Conservation (phyloP, 768 basidiomycete genomes). For the Boletus vermiculosoides region DNA sequence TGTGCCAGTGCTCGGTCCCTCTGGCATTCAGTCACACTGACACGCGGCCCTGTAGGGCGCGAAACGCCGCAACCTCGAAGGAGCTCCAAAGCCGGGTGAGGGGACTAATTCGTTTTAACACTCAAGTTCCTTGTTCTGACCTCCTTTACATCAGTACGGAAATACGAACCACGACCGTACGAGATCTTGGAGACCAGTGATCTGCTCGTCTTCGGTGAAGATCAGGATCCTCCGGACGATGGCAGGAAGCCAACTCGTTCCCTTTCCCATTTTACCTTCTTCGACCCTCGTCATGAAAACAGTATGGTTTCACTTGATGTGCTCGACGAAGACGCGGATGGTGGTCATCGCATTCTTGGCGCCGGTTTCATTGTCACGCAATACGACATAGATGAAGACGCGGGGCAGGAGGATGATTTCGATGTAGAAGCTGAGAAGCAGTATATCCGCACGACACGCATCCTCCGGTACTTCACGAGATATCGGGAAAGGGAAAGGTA, state of each 20-base stretch:
- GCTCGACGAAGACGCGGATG: conserved; percentile 46
- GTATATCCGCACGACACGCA: conserved; percentile 46
- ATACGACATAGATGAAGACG: conserved; percentile 58
- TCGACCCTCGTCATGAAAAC: conserved; percentile 48
- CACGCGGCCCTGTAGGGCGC: conserved; percentile 5
- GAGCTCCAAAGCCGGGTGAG: conserved; percentile 16
- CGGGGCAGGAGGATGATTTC: conserved; percentile 54
- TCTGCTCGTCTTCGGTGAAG: conserved; percentile 43
- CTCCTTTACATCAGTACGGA: conserved; percentile 32
- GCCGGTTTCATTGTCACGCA: conserved; percentile 52
- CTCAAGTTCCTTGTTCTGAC: background rate
- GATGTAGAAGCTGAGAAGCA: conserved; percentile 34
- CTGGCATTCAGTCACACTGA: background rate
- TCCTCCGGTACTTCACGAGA: conserved; percentile 51
- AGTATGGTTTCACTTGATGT: conserved; percentile 48
- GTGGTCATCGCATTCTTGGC: conserved; percentile 46
- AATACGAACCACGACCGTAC: conserved; percentile 35
- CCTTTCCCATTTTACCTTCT: conserved; percentile 58
- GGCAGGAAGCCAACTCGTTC: conserved; percentile 54
- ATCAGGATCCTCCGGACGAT: conserved; percentile 35
- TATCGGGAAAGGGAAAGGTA: conserved; percentile 52
- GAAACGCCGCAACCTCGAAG: conserved; percentile 32
- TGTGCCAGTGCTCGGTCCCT: conserved; percentile 1
- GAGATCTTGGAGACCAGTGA: conserved; percentile 37
- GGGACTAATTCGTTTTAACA: background rate